Base-by-base conservation (phyloP, 2,329 filamentous ascomycete species). In the Teratosphaeria destructans region DNA sequence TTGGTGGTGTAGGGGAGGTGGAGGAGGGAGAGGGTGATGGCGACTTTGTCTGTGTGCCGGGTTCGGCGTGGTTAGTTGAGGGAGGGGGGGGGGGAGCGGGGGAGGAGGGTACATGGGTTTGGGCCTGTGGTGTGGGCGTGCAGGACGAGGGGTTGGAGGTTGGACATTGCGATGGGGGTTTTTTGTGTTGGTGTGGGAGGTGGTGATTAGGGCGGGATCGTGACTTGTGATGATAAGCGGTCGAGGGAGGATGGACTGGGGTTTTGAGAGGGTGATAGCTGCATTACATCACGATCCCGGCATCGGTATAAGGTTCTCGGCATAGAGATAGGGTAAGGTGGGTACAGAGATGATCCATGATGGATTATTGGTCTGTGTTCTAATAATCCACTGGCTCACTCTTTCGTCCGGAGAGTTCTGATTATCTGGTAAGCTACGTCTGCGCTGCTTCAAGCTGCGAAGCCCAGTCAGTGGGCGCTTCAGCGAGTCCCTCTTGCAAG, bases 51-150 rank as follows among this genome's bases (percentile, higher is more conserved):
- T 49, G 43, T 23, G 43, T 5, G 23, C 23, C 23, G 23, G 16
- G 43, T n/a, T 5, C 3, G 43, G n/a, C 19, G 19, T 49, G 5
- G 19, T 5, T 10, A 49, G 19, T 23, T 6, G 23, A n/a, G 5
- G 16, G n/a, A 3, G 8, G 19, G 16, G 19, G 8, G 8, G 16
- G 19, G 3, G 16, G 5, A 19, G n/a, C n/a, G n/a, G 19, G 43
- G 43, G 16, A 49, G n/a, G n/a, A 12, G n/a, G 43, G 16, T 49
- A 49, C 16, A 49, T 49, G 76, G 77, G 60, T 78, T 78, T 1
- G 76, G 77, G 3, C 75, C 68, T 14, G 70, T 70, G 59, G 67
- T 63, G 64, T 77, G 75, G 58, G 75, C 74, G 60, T 77, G 75
- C 27, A 78, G 67, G 52, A 70, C 59, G 6, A 77, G 66, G 3